These are phyloP conservation scores for Trichoderma endophyticum DNA, from an alignment of 2,329 filamentous ascomycete species.

Conservation along the genomic window DNA sequence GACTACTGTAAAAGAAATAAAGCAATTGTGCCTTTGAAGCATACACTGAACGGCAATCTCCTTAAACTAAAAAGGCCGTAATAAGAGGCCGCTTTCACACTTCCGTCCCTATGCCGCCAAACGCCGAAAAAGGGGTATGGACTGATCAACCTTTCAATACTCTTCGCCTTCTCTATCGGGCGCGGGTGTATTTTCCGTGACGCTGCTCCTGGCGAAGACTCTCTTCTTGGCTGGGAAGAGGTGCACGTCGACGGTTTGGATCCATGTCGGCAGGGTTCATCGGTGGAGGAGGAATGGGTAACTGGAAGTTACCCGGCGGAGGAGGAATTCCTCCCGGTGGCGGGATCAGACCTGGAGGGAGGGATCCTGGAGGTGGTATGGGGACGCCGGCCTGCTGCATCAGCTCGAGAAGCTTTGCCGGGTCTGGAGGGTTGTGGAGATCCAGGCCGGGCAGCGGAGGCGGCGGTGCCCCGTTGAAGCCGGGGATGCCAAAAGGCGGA, in stretches of 20 bases:
- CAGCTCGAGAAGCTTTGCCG: slow-evolving; percentile 59
- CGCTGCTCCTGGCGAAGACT: slow-evolving; percentile 75
- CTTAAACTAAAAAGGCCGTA: not conserved
- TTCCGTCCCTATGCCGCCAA: slow-evolving; percentile 21
- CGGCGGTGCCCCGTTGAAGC: slow-evolving; percentile 44
- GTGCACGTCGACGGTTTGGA: slow-evolving; percentile 53
- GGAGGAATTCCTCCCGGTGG: slow-evolving; percentile 38
- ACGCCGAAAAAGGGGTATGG: slow-evolving; percentile 25
- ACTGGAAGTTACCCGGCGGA: slow-evolving; percentile 32
- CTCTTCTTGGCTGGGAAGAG: slow-evolving; percentile 79
- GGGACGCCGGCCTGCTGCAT: slow-evolving; percentile 64
- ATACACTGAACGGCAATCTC: not conserved
- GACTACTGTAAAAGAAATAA: not conserved
- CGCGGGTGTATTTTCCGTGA: slow-evolving; percentile 57
- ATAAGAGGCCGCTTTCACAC: not conserved
- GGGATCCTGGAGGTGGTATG: slow-evolving; percentile 50
- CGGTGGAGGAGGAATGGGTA: slow-evolving; percentile 38
- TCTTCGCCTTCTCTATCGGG: slow-evolving; percentile 38
- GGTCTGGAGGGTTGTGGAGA: slow-evolving; percentile 57
- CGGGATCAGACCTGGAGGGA: slow-evolving; percentile 45
- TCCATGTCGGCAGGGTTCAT: slow-evolving; percentile 36
- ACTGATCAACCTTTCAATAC: not conserved
- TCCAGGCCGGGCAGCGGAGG: slow-evolving; percentile 56
- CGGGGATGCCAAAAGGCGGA: slow-evolving; percentile 50
- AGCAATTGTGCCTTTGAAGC: not conserved